These are phyloP conservation scores for Aureobasidium sp. DNA, from an alignment of 2,329 filamentous ascomycete genomes.

Conservation along the genomic window DNA sequence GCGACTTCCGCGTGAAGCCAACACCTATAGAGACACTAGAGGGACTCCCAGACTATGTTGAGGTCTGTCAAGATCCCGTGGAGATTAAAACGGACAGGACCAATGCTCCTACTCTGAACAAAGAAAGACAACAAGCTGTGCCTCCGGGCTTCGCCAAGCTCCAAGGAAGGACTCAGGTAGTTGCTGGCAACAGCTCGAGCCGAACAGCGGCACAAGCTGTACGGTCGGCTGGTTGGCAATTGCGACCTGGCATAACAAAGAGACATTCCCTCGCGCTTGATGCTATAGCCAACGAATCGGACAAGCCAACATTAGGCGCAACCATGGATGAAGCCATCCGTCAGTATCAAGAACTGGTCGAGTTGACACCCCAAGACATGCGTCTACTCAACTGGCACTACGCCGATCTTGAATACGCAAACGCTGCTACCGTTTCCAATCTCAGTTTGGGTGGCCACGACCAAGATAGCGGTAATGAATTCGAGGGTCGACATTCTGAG, in stretches of 20 bases:
- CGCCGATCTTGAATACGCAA: slow-evolving; percentile 96
- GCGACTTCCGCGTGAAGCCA: slow-evolving; percentile 77
- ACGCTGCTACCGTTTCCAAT: slow-evolving; percentile 78
- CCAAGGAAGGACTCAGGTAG: slow-evolving; percentile 64
- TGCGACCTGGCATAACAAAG: slow-evolving; percentile 54
- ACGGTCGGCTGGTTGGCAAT: slow-evolving; percentile 71
- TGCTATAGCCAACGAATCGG: slow-evolving; percentile 50
- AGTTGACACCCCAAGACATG: slow-evolving; percentile 78
- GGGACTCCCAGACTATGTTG: slow-evolving; percentile 73
- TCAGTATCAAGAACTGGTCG: slow-evolving; percentile 76
- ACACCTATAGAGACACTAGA: slow-evolving; percentile 63
- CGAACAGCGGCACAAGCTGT: slow-evolving; percentile 70
- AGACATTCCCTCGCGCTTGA: slow-evolving; percentile 65
- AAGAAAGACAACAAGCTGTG: slow-evolving; percentile 17
- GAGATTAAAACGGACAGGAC: slow-evolving; percentile 19
- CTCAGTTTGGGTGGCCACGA: slow-evolving; percentile 91
- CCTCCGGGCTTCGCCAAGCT: slow-evolving; percentile 49
- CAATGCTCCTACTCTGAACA: slow-evolving; percentile 1
- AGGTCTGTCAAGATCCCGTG: slow-evolving; percentile 69
- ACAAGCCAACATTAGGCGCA: slow-evolving; percentile 71
- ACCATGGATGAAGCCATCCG: slow-evolving; percentile 85
- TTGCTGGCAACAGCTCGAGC: slow-evolving; percentile 60
- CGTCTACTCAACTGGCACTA: slow-evolving; percentile 95
- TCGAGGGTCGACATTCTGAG: slow-evolving; percentile 90
- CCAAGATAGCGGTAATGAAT: slow-evolving; percentile 95